Evolutionary conservation across 192 early-diverging fungal species (phyloP).

Genomic region (Dissophora ornata): DNA sequence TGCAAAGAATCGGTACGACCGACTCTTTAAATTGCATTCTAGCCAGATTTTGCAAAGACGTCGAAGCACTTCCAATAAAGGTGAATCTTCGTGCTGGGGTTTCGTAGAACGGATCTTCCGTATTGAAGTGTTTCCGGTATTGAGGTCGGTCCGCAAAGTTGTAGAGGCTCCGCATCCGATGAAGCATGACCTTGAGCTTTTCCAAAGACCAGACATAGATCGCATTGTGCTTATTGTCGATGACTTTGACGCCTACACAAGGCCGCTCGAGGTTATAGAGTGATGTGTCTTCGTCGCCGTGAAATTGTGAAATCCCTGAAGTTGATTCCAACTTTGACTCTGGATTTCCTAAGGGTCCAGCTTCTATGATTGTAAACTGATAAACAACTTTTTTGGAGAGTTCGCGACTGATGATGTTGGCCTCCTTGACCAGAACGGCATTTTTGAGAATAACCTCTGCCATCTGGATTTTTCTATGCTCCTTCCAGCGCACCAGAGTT

Average conservation of each 20-base stretch:
- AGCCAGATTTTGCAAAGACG: conserved; percentile 54
- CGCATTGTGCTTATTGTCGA: conserved; percentile 63
- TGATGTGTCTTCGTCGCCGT: conserved; percentile 61
- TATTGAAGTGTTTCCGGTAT: conserved; percentile 68
- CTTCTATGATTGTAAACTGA: conserved; percentile 85
- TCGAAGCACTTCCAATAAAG: conserved; percentile 63
- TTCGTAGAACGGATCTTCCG: conserved; percentile 73
- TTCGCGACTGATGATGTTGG: conserved; percentile 89
- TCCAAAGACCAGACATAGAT: conserved; percentile 75
- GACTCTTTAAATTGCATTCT: conserved; percentile 57
- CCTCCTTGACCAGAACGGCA: conserved; percentile 86
- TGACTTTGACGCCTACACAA: conserved; percentile 64
- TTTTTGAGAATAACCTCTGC: conserved; percentile 77
- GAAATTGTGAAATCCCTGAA: conserved; percentile 62
- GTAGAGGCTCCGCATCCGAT: conserved; percentile 80
- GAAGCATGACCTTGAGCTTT: conserved; percentile 68
- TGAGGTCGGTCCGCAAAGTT: conserved; percentile 68
- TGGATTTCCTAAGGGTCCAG: conserved; percentile 62
- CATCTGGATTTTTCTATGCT: conserved; percentile 68
- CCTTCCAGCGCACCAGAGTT: conserved; percentile 56
- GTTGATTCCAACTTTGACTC: conserved; percentile 62
- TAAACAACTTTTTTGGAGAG: conserved; percentile 85
- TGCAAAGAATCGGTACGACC: conserved; percentile 56
- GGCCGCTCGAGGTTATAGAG: conserved; percentile 61
- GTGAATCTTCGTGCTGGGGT: conserved; percentile 62